phyloP scores from a whole-genome alignment of 257 asterid genomes.

The Nicotiana sylvestris region DNA sequence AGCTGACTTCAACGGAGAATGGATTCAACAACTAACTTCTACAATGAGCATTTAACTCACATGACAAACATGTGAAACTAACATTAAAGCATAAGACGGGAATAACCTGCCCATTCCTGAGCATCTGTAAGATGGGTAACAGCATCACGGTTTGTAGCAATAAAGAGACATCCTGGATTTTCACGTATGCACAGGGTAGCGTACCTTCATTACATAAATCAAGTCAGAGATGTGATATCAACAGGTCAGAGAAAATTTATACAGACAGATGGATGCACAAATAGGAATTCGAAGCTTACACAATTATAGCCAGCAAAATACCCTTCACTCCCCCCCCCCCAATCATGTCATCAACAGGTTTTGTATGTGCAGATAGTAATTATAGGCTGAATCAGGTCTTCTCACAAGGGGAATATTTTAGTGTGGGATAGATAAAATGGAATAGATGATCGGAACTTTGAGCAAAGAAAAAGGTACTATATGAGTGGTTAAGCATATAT shows the following conservation, averaged over 20 bases:
- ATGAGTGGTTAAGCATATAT: neutral
- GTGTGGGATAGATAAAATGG: neutral
- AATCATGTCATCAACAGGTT: neutral
- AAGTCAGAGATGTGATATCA: neutral
- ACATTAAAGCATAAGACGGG: neutral
- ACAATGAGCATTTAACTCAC: neutral
- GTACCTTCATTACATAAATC: slow-evolving; percentile 50
- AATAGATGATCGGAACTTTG: neutral
- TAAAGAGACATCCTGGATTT: slow-evolving; percentile 94
- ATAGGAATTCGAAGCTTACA: neutral
- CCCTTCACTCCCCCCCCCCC: neutral
- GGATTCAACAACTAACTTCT: neutral
- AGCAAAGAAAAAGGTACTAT: neutral
- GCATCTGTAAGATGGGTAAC: slow-evolving; percentile 99
- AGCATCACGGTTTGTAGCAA: slow-evolving; percentile 97
- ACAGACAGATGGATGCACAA: neutral
- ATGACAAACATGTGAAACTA: neutral
- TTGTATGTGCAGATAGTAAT: slow-evolving; percentile 5
- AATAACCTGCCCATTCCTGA: slow-evolving; percentile 99
- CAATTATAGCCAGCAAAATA: neutral
- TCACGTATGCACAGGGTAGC: slow-evolving; percentile 96
- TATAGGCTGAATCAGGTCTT: neutral
- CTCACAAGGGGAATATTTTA: neutral
- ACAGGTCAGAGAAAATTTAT: neutral
- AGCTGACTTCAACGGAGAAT: neutral